Conservation (phyloP, 2,329 filamentous ascomycete genomes). For the Podosphaera xanthii region DNA sequence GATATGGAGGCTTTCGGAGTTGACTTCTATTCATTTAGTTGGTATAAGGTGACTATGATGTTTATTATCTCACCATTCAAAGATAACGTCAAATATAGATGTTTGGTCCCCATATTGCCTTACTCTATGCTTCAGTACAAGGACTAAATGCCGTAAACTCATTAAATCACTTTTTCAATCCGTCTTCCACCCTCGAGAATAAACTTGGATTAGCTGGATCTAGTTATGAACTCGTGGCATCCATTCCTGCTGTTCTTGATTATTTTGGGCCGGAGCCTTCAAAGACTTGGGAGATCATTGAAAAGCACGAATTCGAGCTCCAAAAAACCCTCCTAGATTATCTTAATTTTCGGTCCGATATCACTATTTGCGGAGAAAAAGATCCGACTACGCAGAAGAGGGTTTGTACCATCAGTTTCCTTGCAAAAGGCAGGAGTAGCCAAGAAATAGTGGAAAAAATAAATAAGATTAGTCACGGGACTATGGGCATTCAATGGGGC, state of each 20-base stretch:
- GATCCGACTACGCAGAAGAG: constrained; percentile 24
- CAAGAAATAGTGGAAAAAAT: constrained; percentile 36
- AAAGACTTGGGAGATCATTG: constrained; percentile 27
- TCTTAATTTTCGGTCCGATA: constrained; percentile 26
- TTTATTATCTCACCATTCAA: not conserved
- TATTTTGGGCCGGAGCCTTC: constrained; percentile 29
- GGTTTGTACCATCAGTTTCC: constrained; percentile 45
- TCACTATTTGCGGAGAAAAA: constrained; percentile 35
- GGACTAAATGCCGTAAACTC: constrained; percentile 33
- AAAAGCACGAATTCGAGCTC: constrained; percentile 34
- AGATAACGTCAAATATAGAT: not conserved
- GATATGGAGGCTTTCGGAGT: constrained; percentile 46
- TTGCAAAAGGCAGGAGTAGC: constrained; percentile 31
- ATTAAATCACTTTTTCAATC: constrained; percentile 47
- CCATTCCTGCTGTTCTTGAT: constrained; percentile 34
- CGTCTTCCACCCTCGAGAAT: constrained; percentile 31
- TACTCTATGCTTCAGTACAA: constrained; percentile 38
- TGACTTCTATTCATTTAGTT: constrained; percentile 58
- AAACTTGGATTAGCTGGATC: constrained; percentile 46
- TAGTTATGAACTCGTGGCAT: constrained; percentile 46
- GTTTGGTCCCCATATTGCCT: constrained; percentile 52
- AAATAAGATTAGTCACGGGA: constrained; percentile 27
- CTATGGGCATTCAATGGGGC: constrained; percentile 43
- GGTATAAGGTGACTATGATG: constrained; percentile 38
- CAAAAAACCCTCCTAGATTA: constrained; percentile 36